Conservation (phyloP, 805 yeast genomes). For the Teunomyces lycoperdinae region DNA sequence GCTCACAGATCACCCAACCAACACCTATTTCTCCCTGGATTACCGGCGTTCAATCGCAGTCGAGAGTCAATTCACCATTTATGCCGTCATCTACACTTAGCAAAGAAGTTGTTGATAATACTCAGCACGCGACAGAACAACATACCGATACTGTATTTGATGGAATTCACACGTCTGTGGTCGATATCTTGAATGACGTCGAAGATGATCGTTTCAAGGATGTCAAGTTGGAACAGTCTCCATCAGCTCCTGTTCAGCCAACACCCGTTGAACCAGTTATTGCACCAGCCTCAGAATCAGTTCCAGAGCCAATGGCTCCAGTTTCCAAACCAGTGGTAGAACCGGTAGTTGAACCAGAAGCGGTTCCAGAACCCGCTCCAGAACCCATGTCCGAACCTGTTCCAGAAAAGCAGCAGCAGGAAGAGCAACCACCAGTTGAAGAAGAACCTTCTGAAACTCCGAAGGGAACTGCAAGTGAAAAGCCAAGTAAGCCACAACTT, state of each 20-base stretch:
- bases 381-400: neutral
- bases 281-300: neutral
- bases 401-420: neutral
- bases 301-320: neutral
- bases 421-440: neutral
- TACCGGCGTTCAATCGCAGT: slow-evolving; percentile 28
- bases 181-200: slow-evolving; percentile 37
- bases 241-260: neutral
- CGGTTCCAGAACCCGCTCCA: neutral
- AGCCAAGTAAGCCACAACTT: slow-evolving; percentile 17
- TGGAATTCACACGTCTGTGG: slow-evolving; percentile 38
- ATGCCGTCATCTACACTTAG: slow-evolving; percentile 17
- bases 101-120: neutral
- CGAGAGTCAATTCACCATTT: slow-evolving; percentile 42
- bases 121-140: slow-evolving; percentile 4
- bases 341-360: neutral
- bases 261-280: neutral
- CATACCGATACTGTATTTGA: slow-evolving; percentile 30
- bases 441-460: neutral
- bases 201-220: slow-evolving; percentile 7
- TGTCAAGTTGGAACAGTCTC: neutral
- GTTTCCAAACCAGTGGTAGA: neutral
- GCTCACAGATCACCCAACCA: slow-evolving; percentile 28
- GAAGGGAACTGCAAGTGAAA: neutral
- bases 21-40: slow-evolving; percentile 44